Evolutionary conservation across 1,284 basidiomycete genomes (phyloP), one percentile per base, ranked within the genome.

Genomic region (Microbotryomycetes sp.): DNA sequence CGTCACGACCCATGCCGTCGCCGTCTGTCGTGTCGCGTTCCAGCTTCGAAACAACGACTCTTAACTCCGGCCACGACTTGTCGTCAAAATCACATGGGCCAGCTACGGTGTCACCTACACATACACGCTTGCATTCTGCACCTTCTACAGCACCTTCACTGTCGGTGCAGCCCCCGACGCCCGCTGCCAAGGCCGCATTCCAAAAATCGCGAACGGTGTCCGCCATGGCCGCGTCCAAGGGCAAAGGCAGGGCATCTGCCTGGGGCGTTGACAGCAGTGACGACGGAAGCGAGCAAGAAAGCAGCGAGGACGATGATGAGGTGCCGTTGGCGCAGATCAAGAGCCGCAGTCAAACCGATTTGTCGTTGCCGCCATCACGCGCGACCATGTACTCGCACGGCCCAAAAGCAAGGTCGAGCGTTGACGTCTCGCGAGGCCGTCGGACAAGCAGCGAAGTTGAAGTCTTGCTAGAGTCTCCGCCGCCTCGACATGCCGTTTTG

Each of bases 81-180:
- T 41, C 35, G 35, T 41, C 35, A 41, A 9, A 11, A 9, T 18
- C 9, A 18, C 35, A 18, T 41, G 11, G 11, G 18, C 9, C 35
- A 9, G 9, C 18, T 41, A 11, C 35, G 35, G 18, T 9, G 11
- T 41, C 35, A 18, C 18, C 35, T 11, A 41, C 35, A 18, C 35
- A 41, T 41, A 41, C 35, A 9, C 9, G 35, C 9, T 18, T 41
- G 11, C 9, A 41, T 18, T 41, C 35, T 41, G 35, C 35, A 9
- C 35, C 35, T 41, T 18, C 55, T 24, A 7, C 54, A n/a, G 27
- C 60, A 0, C 65, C 65, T 1, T 52, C 55, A 3, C 30, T 67
- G 27, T 30, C 62, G 7, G 49, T 67, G 2, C 62, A 64, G 51
- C 65, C 65, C 13, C 62, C 65, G 3, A 67, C 65, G 2, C 65